A percentile compares a stretch with the other conserved stretches of the same genome.
Evolutionary conservation across 495 filamentous ascomycete genomes (phyloP).

Genomic region (Annulohypoxylon maeteangense): DNA sequence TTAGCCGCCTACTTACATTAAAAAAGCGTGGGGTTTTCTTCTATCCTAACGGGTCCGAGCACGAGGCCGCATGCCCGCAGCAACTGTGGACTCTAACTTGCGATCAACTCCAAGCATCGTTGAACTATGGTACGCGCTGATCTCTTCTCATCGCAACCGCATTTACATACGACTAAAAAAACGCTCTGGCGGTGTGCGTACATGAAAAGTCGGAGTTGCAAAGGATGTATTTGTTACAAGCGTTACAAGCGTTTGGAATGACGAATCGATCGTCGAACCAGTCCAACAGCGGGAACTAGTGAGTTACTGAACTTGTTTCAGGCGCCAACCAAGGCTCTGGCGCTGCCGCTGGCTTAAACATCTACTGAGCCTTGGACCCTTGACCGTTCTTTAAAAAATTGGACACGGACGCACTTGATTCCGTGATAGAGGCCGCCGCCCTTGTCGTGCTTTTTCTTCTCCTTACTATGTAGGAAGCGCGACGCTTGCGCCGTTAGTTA

Average conservation of each 20-base stretch:
- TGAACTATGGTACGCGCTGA: conserved; percentile 38
- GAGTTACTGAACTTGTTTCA: conserved; percentile 26
- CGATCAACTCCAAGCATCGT: conserved; percentile 36
- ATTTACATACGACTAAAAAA: conserved; percentile 18
- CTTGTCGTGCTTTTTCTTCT: conserved; percentile 1
- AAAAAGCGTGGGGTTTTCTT: conserved; percentile 33
- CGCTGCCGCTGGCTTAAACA: background rate
- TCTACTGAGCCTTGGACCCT: background rate
- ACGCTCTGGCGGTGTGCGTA: conserved; percentile 33
- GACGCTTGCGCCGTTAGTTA: conserved; percentile 29
- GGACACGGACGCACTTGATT: background rate
- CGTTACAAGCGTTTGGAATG: conserved; percentile 20
- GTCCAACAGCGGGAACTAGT: conserved; percentile 33
- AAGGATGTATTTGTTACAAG: conserved; percentile 10
- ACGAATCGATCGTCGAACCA: conserved; percentile 27
- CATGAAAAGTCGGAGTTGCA: conserved; percentile 10
- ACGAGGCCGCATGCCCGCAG: conserved; percentile 33
- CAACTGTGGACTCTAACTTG: conserved; percentile 22
- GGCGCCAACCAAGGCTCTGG: conserved; percentile 11
- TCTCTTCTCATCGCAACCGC: conserved; percentile 34
- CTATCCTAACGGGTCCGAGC: conserved; percentile 29
- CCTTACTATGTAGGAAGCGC: conserved; percentile 16
- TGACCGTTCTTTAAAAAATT: background rate
- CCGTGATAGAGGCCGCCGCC: conserved; percentile 5
- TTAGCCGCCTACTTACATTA: conserved; percentile 38